Evolutionary conservation across 2,329 filamentous ascomycete genomes (phyloP), one percentile per base, ranked within the genome.

Genomic region (Paecilomyces fulvus): DNA sequence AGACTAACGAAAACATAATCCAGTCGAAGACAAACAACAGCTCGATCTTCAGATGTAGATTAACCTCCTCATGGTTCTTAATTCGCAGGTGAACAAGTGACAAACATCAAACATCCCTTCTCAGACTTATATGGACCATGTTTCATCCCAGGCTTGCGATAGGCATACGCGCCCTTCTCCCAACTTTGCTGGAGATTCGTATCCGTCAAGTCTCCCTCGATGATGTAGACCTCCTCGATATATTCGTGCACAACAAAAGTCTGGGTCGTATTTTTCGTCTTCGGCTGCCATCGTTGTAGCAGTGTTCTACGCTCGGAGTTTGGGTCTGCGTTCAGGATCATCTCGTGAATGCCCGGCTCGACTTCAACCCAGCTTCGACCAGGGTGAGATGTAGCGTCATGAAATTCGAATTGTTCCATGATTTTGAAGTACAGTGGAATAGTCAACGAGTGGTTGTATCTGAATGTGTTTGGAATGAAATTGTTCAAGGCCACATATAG

Each of bases 131-230:
- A 75, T 11, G 71, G 73, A 0, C 73, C 73, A 64, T 75, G 71
- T 57, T 70, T 60, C 73, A 73, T 75, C 9, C 71, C 72, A 12
- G 72, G 71, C 52, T 70, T 65, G 20, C 73, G 67, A 59, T 75
- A 75, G 12, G 72, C 73, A 66, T 75, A 75, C 3, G 69, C 65
- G 37, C 72, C 72, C 51, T 67, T 65, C 11, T 65, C 57, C 68
- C 68, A 75, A 8, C 64, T 59, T 53, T 66, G 60, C 17, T 55
- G 58, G 8, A 73, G 62, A 14, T 62, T 64, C 43, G 64, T 60
- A 60, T 74, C 72, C 56, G 65, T 65, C 54, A 75, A 56, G 46
- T 70, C 69, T 12, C 71, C 72, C 31, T 72, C 66, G 14, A 70
- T 59, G 43, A 75, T 63, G 56, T 65, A 73, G 52, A 75, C 72